Base-by-base conservation (phyloP, 176 grass and related monocot genomes). In the Bothriochloa decipiens region DNA sequence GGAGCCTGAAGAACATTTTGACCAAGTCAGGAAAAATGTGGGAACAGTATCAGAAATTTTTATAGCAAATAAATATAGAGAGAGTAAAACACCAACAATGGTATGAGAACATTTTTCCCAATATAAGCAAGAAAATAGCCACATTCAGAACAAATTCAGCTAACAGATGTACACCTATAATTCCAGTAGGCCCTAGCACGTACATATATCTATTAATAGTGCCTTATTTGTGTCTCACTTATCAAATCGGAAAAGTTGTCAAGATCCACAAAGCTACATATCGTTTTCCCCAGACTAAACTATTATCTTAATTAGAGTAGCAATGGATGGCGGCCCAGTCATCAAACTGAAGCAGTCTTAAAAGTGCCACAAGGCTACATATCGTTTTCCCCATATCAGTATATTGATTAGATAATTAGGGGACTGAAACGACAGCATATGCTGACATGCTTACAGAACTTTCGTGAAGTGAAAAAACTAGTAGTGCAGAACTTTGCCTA, bases 1-100 rank as follows among this genome's bases (percentile, higher is more conserved):
- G 90, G 66, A 46, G 79, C 83, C 97, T 99, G 68, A n/a, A 81
- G 22, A 90, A 90, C 18, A 80, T 82, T 75, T 77, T 22, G 18
- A 65, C 12, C 22, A 76, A 27, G 40, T 2, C 42, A 67, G 58
- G 28, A 1, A 16, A 22, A 55, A 62, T 35, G 68, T 77, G 13
- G 40, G 68, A 29, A 67, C 20, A 78, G 14, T 40, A 81, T 49
- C 80, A 82, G 58, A 78, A 87, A 6, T 28, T 61, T 77, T 61
- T 66, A 3, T 2, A 8, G 29, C 74, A n/a, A 75, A 73, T 66
- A 57, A 49, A 65, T n/a, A n/a, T n/a, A n/a, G n/a, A n/a, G n/a
- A n/a, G 8, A 84, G 39, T 60, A 33, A 22, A 75, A 27, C 4
- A 64, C 4, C 10, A 67, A 35, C 25, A 40, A 58, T 23, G 39